Percentiles rank a stretch among this genome's conserved stretches.
phyloP scores from a whole-genome alignment of 495 filamentous ascomycete genomes.

The Neurospora sp. region DNA sequence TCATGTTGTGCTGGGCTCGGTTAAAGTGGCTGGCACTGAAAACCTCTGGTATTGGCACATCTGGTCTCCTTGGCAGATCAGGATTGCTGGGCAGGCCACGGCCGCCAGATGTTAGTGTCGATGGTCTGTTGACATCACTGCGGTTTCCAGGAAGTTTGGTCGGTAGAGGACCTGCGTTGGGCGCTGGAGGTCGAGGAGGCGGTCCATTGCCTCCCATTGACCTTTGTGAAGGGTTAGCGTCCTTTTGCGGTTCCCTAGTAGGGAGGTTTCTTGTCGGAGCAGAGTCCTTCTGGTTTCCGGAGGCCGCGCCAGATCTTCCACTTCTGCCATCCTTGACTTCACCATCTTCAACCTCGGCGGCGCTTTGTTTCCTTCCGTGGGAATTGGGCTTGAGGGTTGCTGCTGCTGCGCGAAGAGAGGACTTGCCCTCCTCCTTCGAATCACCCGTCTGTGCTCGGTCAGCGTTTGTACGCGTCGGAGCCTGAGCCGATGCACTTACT shows the following conservation, averaged over 20 bases:
- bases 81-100: constrained; percentile 29
- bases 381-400: constrained; percentile 35
- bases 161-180: constrained; percentile 10
- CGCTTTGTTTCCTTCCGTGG: constrained; percentile 22
- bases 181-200: neutral
- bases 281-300: constrained; percentile 5
- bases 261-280: constrained; percentile 6
- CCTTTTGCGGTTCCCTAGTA: constrained; percentile 7
- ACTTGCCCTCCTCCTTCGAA: constrained; percentile 25
- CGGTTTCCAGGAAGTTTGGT: constrained; percentile 6
- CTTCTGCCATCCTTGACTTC: constrained; percentile 61
- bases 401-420: constrained; percentile 31
- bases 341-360: constrained; percentile 63
- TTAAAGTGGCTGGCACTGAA: constrained; percentile 29
- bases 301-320: constrained; percentile 19
- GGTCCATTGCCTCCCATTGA: neutral
- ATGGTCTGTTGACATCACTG: constrained; percentile 24
- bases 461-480: constrained; percentile 11
- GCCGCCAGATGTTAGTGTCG: constrained; percentile 22
- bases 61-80: constrained; percentile 33
- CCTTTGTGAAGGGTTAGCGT: constrained; percentile 7
- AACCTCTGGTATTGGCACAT: constrained; percentile 30
- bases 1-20: constrained; percentile 21
- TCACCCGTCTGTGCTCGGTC: constrained; percentile 27
- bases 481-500: constrained; percentile 31